Conservation (phyloP, 2,329 filamentous ascomycete genomes). For the Onygenales sp. region DNA sequence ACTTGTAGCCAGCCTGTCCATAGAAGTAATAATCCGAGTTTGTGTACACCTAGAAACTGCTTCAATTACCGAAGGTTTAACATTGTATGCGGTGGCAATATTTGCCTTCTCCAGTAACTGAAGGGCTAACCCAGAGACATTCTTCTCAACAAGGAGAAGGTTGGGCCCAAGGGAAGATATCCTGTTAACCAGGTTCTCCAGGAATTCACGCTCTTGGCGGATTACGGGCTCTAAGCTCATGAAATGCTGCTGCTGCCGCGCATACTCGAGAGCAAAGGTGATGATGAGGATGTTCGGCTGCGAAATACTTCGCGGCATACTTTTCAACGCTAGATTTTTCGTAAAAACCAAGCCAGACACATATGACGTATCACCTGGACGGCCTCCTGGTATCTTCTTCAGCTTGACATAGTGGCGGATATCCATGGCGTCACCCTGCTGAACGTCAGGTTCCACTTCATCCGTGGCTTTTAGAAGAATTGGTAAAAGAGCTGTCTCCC, state of each 20-base stretch:
- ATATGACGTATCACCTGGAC: conserved; percentile 86
- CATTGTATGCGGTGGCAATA: conserved; percentile 91
- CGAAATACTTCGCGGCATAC: conserved; percentile 78
- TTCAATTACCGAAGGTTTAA: conserved; percentile 91
- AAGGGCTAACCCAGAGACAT: conserved; percentile 82
- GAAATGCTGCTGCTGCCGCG: conserved; percentile 85
- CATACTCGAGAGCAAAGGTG: conserved; percentile 92
- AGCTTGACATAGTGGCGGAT: conserved; percentile 95
- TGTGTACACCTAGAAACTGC: conserved; percentile 88
- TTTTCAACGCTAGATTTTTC: conserved; percentile 92
- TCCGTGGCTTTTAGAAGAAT: conserved; percentile 86
- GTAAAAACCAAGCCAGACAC: conserved; percentile 95
- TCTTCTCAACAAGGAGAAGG: conserved; percentile 81
- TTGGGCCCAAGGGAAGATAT: conserved; percentile 80
- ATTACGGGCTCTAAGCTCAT: conserved; percentile 98
- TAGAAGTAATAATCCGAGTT: conserved; percentile 84
- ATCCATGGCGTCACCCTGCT: conserved; percentile 88
- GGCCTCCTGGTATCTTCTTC: conserved; percentile 89
- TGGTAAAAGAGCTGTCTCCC: conserved; percentile 84
- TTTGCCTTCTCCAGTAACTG: conserved; percentile 80
- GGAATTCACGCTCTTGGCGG: conserved; percentile 87
- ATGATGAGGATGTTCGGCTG: conserved; percentile 85
- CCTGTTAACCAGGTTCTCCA: conserved; percentile 81
- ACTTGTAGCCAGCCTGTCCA: conserved; percentile 80
- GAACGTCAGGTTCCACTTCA: conserved; percentile 87